Evolutionary conservation across 768 basidiomycete genomes (phyloP).

Genomic region (Lanmaoa pseudosensibilis): DNA sequence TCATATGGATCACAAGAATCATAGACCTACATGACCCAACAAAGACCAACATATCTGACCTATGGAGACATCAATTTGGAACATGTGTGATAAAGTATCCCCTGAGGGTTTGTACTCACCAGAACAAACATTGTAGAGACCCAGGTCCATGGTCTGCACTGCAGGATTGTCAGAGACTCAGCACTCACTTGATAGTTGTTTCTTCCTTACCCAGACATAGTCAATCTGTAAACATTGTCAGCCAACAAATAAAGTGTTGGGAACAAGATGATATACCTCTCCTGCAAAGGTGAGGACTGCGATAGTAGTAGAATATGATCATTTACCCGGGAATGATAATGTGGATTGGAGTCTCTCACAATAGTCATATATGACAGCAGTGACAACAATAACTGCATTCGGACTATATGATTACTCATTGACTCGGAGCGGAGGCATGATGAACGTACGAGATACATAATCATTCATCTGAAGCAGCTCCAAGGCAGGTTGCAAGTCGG

Average conservation of each 20-base stretch:
- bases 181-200: too few species aligned
- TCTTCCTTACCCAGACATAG: slow-evolving; percentile 13
- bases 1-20: too few species aligned
- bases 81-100: too few species aligned
- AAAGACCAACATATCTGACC: slow-evolving; percentile 10
- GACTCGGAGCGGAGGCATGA: too few species aligned
- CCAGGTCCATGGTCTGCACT: slow-evolving; percentile 9
- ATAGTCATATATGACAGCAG: too few species aligned
- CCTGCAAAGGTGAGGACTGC: not conserved
- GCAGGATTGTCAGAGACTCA: not conserved
- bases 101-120: not conserved
- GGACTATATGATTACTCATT: too few species aligned
- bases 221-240: slow-evolving; percentile 3
- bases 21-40: slow-evolving; percentile 1
- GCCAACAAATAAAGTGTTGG: not conserved
- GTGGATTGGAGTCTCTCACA: too few species aligned
- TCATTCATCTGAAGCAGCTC: too few species aligned
- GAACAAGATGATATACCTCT: not conserved
- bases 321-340: too few species aligned
- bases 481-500: too few species aligned
- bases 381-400: too few species aligned
- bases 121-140: slow-evolving; percentile 11
- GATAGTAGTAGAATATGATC: not conserved
- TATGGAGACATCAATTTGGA: not conserved
- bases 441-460: too few species aligned